Conservation (phyloP, 2,329 filamentous ascomycete genomes). For the Botrytis aclada region DNA sequence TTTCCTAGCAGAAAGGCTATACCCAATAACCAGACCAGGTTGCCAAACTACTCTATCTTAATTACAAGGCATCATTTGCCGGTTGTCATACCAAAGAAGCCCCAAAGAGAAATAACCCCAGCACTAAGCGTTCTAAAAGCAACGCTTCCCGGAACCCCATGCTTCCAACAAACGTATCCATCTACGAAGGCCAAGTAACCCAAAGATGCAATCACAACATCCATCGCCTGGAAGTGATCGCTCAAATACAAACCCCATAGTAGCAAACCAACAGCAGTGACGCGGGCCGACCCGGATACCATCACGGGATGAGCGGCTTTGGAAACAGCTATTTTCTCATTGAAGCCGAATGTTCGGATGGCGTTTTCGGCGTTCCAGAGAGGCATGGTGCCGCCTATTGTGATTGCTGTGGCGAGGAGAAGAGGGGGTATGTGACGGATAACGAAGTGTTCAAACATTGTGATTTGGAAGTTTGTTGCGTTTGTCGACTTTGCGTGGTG, state of each 20-base stretch:
- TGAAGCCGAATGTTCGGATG: background rate
- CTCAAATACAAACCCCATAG: background rate
- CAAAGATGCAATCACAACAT: background rate
- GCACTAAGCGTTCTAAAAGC: background rate
- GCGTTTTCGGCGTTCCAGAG: background rate
- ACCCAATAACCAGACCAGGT: background rate
- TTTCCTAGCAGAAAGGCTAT: background rate
- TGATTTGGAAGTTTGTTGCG: background rate
- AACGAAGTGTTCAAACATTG: background rate
- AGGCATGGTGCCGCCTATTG: background rate
- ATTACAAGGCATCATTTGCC: background rate
- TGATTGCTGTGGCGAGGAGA: background rate
- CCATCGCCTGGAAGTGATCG: background rate
- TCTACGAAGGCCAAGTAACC: background rate
- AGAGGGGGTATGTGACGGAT: background rate
- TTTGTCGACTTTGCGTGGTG: background rate
- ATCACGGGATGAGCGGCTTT: background rate
- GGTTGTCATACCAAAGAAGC: background rate
- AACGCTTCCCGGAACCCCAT: background rate
- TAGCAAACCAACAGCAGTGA: background rate
- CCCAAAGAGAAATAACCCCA: background rate
- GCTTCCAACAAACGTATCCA: background rate
- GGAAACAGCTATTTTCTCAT: background rate
- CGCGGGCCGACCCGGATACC: background rate
- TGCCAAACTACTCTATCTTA: accelerated